These are phyloP conservation scores for Ustilago curta DNA, from an alignment of 1,284 basidiomycete species.

Conservation along the genomic window DNA sequence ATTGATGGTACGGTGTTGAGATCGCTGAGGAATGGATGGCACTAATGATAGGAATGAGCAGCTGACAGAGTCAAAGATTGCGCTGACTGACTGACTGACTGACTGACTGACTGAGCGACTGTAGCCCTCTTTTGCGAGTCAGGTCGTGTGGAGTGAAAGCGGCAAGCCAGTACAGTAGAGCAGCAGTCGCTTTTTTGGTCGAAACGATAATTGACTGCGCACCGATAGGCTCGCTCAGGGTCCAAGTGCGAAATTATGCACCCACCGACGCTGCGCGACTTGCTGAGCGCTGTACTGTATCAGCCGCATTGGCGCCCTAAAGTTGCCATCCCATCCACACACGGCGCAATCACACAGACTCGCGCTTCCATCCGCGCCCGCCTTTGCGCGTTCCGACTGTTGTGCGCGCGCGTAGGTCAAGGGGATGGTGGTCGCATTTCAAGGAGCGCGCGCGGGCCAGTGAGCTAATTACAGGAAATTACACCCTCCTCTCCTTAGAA, in stretches of 20 bases:
- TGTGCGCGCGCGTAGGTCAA: no score
- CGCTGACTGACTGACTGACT: constrained; percentile 3
- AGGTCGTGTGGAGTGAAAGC: constrained; percentile 13
- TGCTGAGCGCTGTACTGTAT: background rate
- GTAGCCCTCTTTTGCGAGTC: no score
- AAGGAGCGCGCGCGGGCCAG: no score
- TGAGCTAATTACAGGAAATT: no score
- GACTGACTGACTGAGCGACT: background rate
- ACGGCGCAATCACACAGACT: constrained; percentile 1
- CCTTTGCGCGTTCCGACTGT: constrained; percentile 9
- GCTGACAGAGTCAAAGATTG: background rate
- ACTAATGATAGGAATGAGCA: background rate
- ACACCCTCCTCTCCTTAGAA: no score
- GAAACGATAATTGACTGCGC: background rate
- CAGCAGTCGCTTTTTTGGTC: background rate
- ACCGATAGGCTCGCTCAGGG: constrained; percentile 13
- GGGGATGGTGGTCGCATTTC: no score
- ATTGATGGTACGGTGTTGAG: constrained; percentile 3
- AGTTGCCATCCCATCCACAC: background rate
- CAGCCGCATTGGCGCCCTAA: background rate
- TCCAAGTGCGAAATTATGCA: constrained; percentile 6
- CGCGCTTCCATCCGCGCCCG: no score
- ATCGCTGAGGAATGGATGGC: background rate
- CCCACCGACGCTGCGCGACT: constrained; percentile 4
- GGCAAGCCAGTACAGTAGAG: constrained; percentile 1